These are phyloP conservation scores for Actinomortierella wolfii DNA, from an alignment of 371 early-diverging fungal genomes.

Conservation along the genomic window DNA sequence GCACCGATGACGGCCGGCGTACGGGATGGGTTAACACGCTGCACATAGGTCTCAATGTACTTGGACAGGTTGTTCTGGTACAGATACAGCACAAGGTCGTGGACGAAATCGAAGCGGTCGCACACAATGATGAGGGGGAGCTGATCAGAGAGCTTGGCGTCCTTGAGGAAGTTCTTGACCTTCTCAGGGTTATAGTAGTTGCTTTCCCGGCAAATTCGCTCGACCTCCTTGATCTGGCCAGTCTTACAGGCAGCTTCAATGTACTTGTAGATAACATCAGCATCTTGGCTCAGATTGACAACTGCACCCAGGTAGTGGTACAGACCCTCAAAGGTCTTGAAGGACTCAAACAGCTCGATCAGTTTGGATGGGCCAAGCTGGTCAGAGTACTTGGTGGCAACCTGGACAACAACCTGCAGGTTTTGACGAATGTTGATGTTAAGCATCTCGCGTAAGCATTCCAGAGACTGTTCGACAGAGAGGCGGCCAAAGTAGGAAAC, in stretches of 20 bases:
- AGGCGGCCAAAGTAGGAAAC: slow-evolving; percentile 92
- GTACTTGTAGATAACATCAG: slow-evolving; percentile 96
- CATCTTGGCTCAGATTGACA: slow-evolving; percentile 93
- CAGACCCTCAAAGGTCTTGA: slow-evolving; percentile 91
- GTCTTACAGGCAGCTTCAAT: slow-evolving; percentile 95
- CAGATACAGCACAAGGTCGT: slow-evolving; percentile 94
- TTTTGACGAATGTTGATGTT: slow-evolving; percentile 89
- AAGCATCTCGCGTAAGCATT: slow-evolving; percentile 91
- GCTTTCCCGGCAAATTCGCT: slow-evolving; percentile 96
- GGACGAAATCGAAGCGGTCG: slow-evolving; percentile 96
- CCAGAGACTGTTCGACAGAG: slow-evolving; percentile 93
- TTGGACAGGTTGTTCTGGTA: slow-evolving; percentile 92
- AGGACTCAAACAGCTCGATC: slow-evolving; percentile 89
- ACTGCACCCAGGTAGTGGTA: slow-evolving; percentile 91
- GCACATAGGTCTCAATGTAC: slow-evolving; percentile 98
- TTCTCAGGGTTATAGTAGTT: slow-evolving; percentile 95
- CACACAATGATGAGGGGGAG: slow-evolving; percentile 97
- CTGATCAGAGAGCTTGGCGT: slow-evolving; percentile 93
- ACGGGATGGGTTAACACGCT: slow-evolving; percentile 94
- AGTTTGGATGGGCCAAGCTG: slow-evolving; percentile 86
- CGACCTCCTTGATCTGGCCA: slow-evolving; percentile 96
- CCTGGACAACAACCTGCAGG: slow-evolving; percentile 92
- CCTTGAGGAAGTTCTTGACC: slow-evolving; percentile 98
- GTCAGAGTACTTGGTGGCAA: slow-evolving; percentile 96
- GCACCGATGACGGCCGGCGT: slow-evolving; percentile 97